phyloP scores from a whole-genome alignment of 179 eudicot species.

The Beta corolliflora region DNA sequence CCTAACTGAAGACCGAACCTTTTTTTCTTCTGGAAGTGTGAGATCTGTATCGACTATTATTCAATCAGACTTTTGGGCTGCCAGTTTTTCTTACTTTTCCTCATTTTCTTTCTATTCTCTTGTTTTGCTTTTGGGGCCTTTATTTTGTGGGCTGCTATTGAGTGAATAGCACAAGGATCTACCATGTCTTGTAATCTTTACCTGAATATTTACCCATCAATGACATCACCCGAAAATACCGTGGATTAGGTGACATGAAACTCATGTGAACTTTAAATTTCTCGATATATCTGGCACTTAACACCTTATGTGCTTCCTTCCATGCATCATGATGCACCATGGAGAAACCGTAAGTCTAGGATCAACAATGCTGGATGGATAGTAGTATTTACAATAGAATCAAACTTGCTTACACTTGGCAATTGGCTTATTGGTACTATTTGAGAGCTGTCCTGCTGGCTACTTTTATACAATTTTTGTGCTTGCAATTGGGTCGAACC shows the following conservation, averaged over 20 bases:
- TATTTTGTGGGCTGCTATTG: too few relatives aligned
- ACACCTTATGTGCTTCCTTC: neutral
- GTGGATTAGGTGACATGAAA: neutral
- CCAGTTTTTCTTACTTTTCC: neutral
- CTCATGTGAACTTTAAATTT: neutral
- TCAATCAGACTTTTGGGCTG: neutral
- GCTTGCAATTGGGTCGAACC: neutral
- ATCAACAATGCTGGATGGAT: neutral
- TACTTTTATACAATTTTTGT: neutral
- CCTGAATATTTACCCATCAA: neutral
- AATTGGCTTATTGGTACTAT: neutral
- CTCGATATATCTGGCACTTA: neutral
- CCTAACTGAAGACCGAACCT: neutral
- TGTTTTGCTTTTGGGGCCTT: neutral
- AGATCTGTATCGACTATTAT: neutral
- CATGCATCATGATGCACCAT: neutral
- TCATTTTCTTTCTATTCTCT: neutral
- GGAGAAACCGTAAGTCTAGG: neutral
- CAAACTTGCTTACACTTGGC: neutral
- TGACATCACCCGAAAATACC: neutral
- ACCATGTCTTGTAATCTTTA: neutral
- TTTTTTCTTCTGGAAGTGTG: neutral
- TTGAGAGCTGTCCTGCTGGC: neutral
- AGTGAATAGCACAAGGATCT: too few relatives aligned
- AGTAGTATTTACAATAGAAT: neutral